Percentiles rank a stretch among this genome's conserved stretches.
Evolutionary conservation across 805 yeast species (phyloP).

Genomic region (Huiozyma sinensis): DNA sequence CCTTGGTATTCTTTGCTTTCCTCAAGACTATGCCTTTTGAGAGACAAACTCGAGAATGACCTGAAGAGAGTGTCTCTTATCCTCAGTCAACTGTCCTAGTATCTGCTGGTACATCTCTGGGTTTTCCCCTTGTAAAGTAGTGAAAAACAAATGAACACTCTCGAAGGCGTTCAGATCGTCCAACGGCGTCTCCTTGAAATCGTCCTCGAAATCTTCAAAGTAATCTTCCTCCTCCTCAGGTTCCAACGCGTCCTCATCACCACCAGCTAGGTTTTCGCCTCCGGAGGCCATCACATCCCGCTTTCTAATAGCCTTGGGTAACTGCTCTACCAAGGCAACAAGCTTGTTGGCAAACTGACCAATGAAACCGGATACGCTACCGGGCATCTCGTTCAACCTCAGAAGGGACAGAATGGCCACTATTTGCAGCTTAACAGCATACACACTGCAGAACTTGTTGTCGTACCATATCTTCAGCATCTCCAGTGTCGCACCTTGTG

Average conservation of each 20-base stretch:
- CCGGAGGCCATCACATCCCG: conserved; percentile 51
- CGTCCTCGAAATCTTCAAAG: conserved; percentile 53
- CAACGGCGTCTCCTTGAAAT: conserved; percentile 67
- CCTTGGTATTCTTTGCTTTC: too few species aligned
- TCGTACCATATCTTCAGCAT: conserved; percentile 60
- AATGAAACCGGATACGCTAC: conserved; percentile 27
- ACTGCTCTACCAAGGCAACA: conserved; percentile 39
- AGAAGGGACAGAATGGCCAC: conserved; percentile 53
- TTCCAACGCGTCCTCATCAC: conserved; percentile 17
- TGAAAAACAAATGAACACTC: conserved; percentile 48
- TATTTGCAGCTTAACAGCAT: conserved; percentile 63
- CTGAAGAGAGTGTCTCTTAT: conserved; percentile 22
- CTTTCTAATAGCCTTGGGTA: conserved; percentile 65
- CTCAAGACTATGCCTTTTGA: neutral
- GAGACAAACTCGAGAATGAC: conserved; percentile 26
- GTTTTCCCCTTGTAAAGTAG: conserved; percentile 36
- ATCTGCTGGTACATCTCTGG: conserved; percentile 35
- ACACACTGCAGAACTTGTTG: conserved; percentile 50
- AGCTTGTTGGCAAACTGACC: conserved; percentile 44
- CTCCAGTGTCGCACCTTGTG: conserved; percentile 34
- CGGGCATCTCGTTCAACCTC: conserved; percentile 32
- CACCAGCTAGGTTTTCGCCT: conserved; percentile 27
- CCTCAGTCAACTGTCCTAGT: conserved; percentile 21
- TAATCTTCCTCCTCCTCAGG: conserved; percentile 41
- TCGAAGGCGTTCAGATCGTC: conserved; percentile 64